Conservation (phyloP, 169 alveolate species). For the Plasmodium blacklocki region DNA sequence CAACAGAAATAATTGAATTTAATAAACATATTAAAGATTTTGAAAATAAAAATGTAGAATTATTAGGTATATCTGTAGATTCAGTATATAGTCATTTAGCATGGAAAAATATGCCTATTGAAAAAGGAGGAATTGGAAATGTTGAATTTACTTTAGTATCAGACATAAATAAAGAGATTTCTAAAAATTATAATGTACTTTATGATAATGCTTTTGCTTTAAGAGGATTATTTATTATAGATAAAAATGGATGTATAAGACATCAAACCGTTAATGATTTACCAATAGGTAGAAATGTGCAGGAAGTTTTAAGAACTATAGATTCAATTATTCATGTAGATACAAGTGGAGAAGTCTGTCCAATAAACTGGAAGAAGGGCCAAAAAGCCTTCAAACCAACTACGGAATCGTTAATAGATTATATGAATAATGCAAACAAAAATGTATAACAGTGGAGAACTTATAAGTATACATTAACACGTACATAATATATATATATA, state of each 20-base stretch:
- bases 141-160: slow-evolving; percentile 86
- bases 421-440: slow-evolving; percentile 32
- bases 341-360: slow-evolving; percentile 86
- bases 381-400: slow-evolving; percentile 67
- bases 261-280: slow-evolving; percentile 83
- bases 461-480: background rate
- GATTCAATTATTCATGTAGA: slow-evolving; percentile 85
- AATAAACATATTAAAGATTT: slow-evolving; percentile 81
- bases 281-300: slow-evolving; percentile 86
- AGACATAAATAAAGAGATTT: slow-evolving; percentile 79
- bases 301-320: slow-evolving; percentile 83
- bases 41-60: slow-evolving; percentile 81
- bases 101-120: slow-evolving; percentile 84
- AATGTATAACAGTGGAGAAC: background rate
- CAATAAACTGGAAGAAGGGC: slow-evolving; percentile 88
- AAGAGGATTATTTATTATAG: slow-evolving; percentile 84
- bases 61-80: slow-evolving; percentile 86
- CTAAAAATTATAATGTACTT: slow-evolving; percentile 83
- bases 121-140: slow-evolving; percentile 83
- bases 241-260: slow-evolving; percentile 82
- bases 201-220: slow-evolving; percentile 83
- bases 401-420: slow-evolving; percentile 29
- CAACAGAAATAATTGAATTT: slow-evolving; percentile 86
- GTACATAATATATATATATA: background rate
- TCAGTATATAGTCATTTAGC: slow-evolving; percentile 86